phyloP scores from a whole-genome alignment of 2,329 filamentous ascomycete species.

The Penicillium hordei region DNA sequence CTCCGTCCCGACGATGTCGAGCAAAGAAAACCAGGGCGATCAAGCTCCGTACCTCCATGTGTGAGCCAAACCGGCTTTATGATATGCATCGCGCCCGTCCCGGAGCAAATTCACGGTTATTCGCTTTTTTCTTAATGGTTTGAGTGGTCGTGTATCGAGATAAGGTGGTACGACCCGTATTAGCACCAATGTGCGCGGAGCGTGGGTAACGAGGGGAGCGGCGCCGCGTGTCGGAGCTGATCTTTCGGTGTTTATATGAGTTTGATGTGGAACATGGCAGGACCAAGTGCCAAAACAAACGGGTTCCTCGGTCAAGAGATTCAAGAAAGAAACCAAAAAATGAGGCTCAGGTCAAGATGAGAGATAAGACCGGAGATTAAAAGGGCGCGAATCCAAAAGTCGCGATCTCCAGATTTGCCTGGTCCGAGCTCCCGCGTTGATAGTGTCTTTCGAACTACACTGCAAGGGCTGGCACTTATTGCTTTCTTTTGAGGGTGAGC shows the following conservation, averaged over 20 bases:
- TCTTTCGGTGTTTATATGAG: slow-evolving; percentile 9
- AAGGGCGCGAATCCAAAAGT: slow-evolving; percentile 34
- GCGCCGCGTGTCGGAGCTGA: slow-evolving; percentile 6
- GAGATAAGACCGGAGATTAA: slow-evolving; percentile 12
- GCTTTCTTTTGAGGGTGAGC: neutral
- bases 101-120: slow-evolving; percentile 7
- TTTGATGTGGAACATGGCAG: slow-evolving; percentile 33
- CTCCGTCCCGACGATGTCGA: neutral
- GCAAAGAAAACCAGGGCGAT: slow-evolving; percentile 5
- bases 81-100: slow-evolving; percentile 64
- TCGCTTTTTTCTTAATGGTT: neutral
- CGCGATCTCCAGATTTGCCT: slow-evolving; percentile 39
- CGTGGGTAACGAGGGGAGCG: slow-evolving; percentile 1
- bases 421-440: slow-evolving; percentile 37
- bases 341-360: slow-evolving; percentile 5
- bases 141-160: neutral
- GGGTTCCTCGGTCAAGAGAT: neutral
- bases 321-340: neutral
- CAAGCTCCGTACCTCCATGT: slow-evolving; percentile 67
- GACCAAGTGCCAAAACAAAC: slow-evolving; percentile 3
- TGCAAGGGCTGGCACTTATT: neutral
- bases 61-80: slow-evolving; percentile 96
- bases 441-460: slow-evolving; percentile 4
- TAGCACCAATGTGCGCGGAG: neutral
- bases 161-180: neutral